Evolutionary conservation across 345 rosid genomes (phyloP), one percentile per base, ranked within the genome.

Genomic region (Bruguiera sexangula): DNA sequence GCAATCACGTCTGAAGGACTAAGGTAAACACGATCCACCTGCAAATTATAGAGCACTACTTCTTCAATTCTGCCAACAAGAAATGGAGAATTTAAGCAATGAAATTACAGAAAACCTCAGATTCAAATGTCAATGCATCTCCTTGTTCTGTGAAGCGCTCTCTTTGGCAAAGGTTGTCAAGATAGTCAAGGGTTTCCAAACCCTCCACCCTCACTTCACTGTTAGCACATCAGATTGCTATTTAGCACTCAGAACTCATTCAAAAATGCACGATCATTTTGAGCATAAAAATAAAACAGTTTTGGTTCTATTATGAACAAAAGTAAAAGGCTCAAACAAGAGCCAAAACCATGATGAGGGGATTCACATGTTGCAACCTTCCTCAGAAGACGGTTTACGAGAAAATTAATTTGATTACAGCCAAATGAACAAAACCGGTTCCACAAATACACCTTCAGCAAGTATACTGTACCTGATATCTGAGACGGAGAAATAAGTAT

Each of bases 141-240:
- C 96, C 96, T 82, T 91, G 97, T 79, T 94, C 98, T 0, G 97
- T 94, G 78, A 94, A 88, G 46, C 96, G 95, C 72, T 89, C 85
- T 65, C 73, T 87, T 36, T 83, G 85, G 68, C 81, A 50, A 5
- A 94, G 80, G 78, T 89, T 91, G 80, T 94, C 97, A 2, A 94
- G 89, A 80, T 88, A 94, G 71, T 94, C 99, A 58, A 91, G 85
- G 31, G 99, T 94, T 83, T 94, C 99, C 79, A 94, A 69, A 61
- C 99, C 96, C 78, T 94, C 97, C 21, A 94, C 80, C 62, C 99
- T 84, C 76, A 94, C 99, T 84, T 94, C 99, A 83, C 97, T 94
- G 85, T 61, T 20, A 19, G 36, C 55, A 71, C 27, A 74, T 69
- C 20, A 37, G 8, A 66, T 31, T 53, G 24, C 31, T 29, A 29